A percentile compares a stretch with the other conserved stretches of the same genome.
These are phyloP conservation scores for Aphanomyces cochlioides DNA, from an alignment of 352 stramenopile genomes.

Conservation along the genomic window DNA sequence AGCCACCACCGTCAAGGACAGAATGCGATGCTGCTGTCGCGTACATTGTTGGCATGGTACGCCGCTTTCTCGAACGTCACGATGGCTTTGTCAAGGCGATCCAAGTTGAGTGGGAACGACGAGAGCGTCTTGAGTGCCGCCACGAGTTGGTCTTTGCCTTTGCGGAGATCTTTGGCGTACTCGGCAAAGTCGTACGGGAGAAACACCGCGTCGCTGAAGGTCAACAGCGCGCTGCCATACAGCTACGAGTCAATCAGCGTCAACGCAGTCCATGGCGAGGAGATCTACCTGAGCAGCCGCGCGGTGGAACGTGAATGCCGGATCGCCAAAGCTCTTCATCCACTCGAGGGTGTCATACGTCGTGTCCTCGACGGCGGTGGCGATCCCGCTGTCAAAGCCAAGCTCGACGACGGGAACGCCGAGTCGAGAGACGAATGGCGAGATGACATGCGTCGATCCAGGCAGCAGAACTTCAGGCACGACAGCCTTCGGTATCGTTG, in stretches of 20 bases:
- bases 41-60: slow-evolving; percentile 39
- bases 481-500: slow-evolving; percentile 39
- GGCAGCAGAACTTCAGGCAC: slow-evolving; percentile 53
- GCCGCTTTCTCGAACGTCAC: slow-evolving; percentile 58
- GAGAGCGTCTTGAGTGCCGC: slow-evolving; percentile 42
- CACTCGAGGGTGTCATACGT: slow-evolving; percentile 64
- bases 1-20: neutral
- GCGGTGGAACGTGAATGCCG: slow-evolving; percentile 66
- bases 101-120: slow-evolving; percentile 38
- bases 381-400: slow-evolving; percentile 64
- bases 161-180: slow-evolving; percentile 61
- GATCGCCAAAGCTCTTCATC: slow-evolving; percentile 73
- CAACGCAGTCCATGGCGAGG: neutral
- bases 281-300: slow-evolving; percentile 46
- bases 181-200: slow-evolving; percentile 83
- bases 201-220: slow-evolving; percentile 76
- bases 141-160: slow-evolving; percentile 54
- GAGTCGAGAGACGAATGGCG: slow-evolving; percentile 63
- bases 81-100: slow-evolving; percentile 57
- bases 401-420: slow-evolving; percentile 74
- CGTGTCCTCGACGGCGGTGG: slow-evolving; percentile 46
- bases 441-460: slow-evolving; percentile 52
- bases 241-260: slow-evolving; percentile 34
- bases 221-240: slow-evolving; percentile 72
- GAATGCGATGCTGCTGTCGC: neutral